Conservation (phyloP, 305 asterid genomes). For the Fraxinus paxiana region DNA sequence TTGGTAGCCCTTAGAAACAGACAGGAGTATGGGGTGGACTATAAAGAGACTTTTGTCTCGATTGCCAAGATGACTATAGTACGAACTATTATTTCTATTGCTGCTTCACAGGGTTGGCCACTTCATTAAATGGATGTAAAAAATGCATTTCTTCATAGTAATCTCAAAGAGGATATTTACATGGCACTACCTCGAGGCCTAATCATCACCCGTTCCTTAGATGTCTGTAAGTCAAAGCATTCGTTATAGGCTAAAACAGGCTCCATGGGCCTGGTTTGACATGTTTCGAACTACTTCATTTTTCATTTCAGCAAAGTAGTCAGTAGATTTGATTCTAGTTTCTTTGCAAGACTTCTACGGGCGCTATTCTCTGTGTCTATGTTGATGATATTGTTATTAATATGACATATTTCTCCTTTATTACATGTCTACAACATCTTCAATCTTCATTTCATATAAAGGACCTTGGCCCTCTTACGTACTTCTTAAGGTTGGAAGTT, state of each 20-base stretch:
- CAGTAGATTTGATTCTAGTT: background rate
- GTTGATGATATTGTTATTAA: background rate
- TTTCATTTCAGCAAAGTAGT: background rate
- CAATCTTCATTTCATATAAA: background rate
- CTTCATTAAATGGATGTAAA: background rate
- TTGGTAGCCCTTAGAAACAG: background rate
- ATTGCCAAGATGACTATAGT: background rate
- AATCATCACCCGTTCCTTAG: background rate
- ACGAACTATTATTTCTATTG: background rate
- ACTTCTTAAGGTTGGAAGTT: background rate
- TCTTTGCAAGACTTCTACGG: too few relatives aligned
- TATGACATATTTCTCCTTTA: background rate
- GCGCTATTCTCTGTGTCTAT: background rate
- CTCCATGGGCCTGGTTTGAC: background rate
- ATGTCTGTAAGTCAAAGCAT: background rate
- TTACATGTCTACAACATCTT: background rate
- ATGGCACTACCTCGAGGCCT: too few relatives aligned
- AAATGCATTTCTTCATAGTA: background rate
- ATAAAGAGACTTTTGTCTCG: background rate
- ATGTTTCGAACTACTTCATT: background rate
- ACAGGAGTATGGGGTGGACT: background rate
- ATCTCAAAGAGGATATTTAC: background rate
- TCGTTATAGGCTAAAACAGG: background rate
- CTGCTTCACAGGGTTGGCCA: background rate
- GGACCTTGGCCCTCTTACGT: background rate